Base-by-base conservation (phyloP, 2,329 filamentous ascomycete species). In the Colletotrichum acutatum region DNA sequence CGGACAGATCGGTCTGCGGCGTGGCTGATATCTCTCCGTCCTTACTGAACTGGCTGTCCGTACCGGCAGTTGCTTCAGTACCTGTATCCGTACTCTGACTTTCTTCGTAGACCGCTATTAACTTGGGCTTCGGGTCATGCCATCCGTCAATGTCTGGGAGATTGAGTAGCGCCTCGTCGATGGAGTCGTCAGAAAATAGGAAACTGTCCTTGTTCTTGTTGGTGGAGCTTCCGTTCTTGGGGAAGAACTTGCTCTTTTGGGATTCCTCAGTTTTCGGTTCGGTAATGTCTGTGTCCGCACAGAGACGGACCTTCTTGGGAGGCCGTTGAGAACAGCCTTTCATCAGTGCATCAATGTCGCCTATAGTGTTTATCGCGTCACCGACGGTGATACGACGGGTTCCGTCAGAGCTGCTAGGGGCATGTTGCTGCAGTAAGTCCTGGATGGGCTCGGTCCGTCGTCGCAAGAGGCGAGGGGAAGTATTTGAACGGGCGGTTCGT, bases 281-380 rank as follows among this genome's bases (percentile, higher is more conserved):
- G 7, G 76, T 75, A 3, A 76, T 57, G 24, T 77, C 76, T 11
- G 77, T 77, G 54, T 89, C 86, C 5, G 86, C 83, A 70, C 87
- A 90, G 7, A 91, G 79, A 49, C 89, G 86, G 53, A 86, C 86
- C 79, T 91, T 91, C 82, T 91, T 91, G 66, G 84, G 84, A 26
- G 89, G 89, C 62, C 88, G 75, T 24, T 74, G 74, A 11, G 57
- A 70, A 57, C 59, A 54, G 16, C 66, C 62, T 28, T 57, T 66
- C 67, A 76, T 68, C 34, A 75, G 34, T 2, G 73, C 61, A 53
- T 76, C 75, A 2, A 76, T 69, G 24, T 72, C 71, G 19, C 65
- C 74, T 24, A 65, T n/a, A n/a, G 62, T 69, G 7, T 61, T 74
- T 30, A 37, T 57, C n/a, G 66, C n/a, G 7, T 65, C 34, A 19